Conservation (phyloP, 345 rosid species). For the Eucalyptus curtisii region DNA sequence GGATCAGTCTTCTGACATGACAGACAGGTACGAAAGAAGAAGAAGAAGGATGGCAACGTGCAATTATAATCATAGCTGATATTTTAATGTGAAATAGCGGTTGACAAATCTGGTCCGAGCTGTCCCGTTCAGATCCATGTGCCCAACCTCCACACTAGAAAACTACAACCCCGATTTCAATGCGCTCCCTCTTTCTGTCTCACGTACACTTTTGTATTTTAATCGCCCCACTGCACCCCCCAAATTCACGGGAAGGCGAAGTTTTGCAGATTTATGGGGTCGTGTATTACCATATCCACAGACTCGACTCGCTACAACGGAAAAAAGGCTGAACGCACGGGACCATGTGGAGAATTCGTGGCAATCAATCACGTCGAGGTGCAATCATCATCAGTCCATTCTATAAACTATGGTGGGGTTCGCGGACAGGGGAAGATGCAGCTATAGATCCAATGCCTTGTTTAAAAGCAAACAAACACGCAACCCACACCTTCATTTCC, state of each 20-base stretch:
- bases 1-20: not conserved
- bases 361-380: not conserved
- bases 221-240: not conserved
- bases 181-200: not conserved
- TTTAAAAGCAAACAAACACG: not conserved
- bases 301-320: not conserved
- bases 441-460: not conserved
- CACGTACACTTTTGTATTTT: not conserved
- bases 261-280: not conserved
- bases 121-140: not conserved
- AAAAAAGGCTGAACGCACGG: not conserved
- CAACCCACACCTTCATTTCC: not conserved
- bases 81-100: not conserved
- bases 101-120: not conserved
- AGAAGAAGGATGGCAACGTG: not conserved
- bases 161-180: not conserved
- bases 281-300: not conserved
- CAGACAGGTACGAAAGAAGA: not conserved
- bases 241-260: not conserved
- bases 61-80: not conserved
- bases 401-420: not conserved
- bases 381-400: not conserved
- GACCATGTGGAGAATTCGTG: not conserved
- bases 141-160: not conserved
- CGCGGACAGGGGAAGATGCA: not conserved